Conservation (phyloP, 495 filamentous ascomycete genomes). For the Lophiotrema nucula region DNA sequence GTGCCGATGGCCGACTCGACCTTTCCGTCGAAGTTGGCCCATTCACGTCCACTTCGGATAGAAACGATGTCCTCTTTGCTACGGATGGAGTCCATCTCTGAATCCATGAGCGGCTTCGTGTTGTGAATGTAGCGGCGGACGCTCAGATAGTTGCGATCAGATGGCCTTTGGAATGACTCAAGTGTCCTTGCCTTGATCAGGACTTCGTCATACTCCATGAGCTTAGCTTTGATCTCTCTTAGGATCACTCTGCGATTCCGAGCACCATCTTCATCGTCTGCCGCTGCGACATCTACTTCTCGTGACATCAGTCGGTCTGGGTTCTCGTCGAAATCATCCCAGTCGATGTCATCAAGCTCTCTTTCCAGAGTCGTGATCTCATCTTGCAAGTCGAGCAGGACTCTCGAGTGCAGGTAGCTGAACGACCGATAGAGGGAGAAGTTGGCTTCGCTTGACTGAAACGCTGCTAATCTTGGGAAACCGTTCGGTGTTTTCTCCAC, state of each 20-base stretch:
- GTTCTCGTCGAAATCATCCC: conserved; percentile 26
- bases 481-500: conserved; percentile 42
- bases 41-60: conserved; percentile 42
- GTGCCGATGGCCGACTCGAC: conserved; percentile 39
- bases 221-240: conserved; percentile 34
- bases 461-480: conserved; percentile 42
- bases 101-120: conserved; percentile 33
- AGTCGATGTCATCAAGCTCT: conserved; percentile 38
- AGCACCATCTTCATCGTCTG: conserved; percentile 4
- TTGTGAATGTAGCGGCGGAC: conserved; percentile 42
- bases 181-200: conserved; percentile 42
- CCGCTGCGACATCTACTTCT: conserved; percentile 19
- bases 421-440: conserved; percentile 45
- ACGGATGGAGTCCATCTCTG: conserved; percentile 40
- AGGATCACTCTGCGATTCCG: conserved; percentile 36
- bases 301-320: conserved; percentile 27
- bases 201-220: conserved; percentile 43
- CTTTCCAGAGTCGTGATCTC: conserved; percentile 40
- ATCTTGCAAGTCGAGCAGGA: conserved; percentile 42
- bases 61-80: conserved; percentile 46
- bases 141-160: conserved; percentile 41
- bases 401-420: conserved; percentile 40
- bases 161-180: conserved; percentile 39
- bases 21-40: conserved; percentile 43
- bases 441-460: conserved; percentile 40